Percentiles rank a stretch among this genome's conserved stretches.
phyloP scores from a whole-genome alignment of 179 eudicot species.

The Beta macrorhiza region DNA sequence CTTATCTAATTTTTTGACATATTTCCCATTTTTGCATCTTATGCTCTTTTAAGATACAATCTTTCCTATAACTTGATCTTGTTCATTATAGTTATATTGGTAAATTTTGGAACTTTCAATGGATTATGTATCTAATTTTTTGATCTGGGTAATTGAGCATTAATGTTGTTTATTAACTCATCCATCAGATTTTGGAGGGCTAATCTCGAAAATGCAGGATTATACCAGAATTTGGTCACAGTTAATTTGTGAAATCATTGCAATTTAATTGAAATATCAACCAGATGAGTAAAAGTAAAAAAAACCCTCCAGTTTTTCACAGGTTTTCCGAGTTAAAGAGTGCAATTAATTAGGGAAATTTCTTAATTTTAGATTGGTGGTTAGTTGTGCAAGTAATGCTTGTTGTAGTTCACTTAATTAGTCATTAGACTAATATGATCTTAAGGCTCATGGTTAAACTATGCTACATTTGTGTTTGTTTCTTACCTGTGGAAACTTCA shows the following conservation, averaged over 20 bases:
- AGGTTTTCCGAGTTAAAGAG: too few species aligned
- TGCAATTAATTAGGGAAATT: too few species aligned
- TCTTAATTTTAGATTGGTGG: background rate
- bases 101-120: background rate
- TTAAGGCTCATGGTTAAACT: background rate
- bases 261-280: background rate
- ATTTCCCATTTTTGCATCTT: background rate
- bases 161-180: background rate
- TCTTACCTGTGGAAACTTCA: background rate
- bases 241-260: background rate
- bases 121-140: background rate
- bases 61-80: conserved; percentile 17
- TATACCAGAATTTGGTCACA: background rate
- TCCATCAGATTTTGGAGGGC: background rate
- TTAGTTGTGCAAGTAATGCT: background rate
- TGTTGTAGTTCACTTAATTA: background rate
- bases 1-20: background rate
- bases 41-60: background rate
- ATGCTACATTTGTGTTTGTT: background rate
- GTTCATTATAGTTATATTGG: background rate
- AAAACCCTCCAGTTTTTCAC: too few species aligned
- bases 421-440: background rate
- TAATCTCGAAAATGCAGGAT: background rate
- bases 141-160: background rate
- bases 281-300: background rate